Base-by-base conservation (phyloP, 345 rosid genomes). In the Corymbia maculata region DNA sequence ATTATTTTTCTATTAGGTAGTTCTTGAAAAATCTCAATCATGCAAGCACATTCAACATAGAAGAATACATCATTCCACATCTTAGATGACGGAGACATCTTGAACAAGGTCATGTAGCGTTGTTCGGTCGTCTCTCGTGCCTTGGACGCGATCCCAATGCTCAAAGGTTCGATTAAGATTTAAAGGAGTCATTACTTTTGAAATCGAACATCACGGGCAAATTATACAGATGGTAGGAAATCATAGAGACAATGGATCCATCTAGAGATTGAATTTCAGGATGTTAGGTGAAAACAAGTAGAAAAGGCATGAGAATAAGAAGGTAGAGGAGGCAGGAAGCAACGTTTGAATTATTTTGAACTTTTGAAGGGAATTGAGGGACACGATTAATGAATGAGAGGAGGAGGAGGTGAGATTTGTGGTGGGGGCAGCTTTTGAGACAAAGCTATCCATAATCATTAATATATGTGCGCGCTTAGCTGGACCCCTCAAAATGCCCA, bases 101-200 rank as follows among this genome's bases (percentile, higher is more conserved):
- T 2, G 3, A 75, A 75, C 82, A 19, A 75, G 45, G 14, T 4
- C 3, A 4, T 9, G 26, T 2, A 26, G 5, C 10, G 13, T 16
- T 16, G 13, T 17, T 9, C 5, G 3, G 0, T 30, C 28, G 42
- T 66, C 3, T n/a, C 9, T 66, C 4, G 24, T 0, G 2, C 0
- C 1, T 0, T 68, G 80, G 9, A 36, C 3, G 9, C 2, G 2
- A 19, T 9, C 32, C 0, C 26, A 19, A 0, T 32, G 80, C 7
- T 70, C 4, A 0, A 42, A 70, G 80, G 5, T 70, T 36, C 82
- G 14, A 42, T 2, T 36, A 1, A 36, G 1, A 13, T 3, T 17
- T 68, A 4, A 8, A 8, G 16, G 8, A 6, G 0, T 30, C 3
- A 3, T 17, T 13, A 32, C 2, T 32, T 70, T 36, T 9, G 24